Conservation (phyloP, 306 rosid species). For the Begonia loranthoides region DNA sequence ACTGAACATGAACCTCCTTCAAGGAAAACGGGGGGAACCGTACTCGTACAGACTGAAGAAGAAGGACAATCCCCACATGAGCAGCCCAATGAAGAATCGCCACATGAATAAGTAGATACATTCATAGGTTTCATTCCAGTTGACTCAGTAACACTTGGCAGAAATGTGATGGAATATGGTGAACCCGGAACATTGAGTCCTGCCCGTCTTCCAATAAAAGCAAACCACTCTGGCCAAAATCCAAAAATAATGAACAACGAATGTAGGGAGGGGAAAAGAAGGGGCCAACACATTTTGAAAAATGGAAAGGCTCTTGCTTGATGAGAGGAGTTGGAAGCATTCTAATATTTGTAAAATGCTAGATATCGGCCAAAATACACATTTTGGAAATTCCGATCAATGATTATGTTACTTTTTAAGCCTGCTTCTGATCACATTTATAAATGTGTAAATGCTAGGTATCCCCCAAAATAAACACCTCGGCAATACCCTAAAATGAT, state of each 20-base stretch:
- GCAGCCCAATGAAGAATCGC: conserved; percentile 85
- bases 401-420: no score
- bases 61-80: conserved; percentile 97
- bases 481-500: no score
- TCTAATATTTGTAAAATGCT: no score
- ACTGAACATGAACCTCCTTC: conserved; percentile 53
- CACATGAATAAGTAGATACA: conserved; percentile 79
- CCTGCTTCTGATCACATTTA: no score
- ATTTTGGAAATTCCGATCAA: no score
- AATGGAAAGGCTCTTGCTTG: no score
- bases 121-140: conserved; percentile 88
- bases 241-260: neutral
- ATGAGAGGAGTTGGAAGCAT: no score
- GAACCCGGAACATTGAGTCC: conserved; percentile 47
- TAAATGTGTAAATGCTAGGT: no score
- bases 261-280: neutral
- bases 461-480: no score
- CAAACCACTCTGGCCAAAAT: conserved; percentile 71
- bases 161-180: conserved; percentile 67
- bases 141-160: conserved; percentile 31
- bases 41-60: conserved; percentile 57
- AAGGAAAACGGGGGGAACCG: conserved; percentile 36
- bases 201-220: conserved; percentile 77
- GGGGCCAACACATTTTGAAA: neutral
- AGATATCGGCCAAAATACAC: no score